Evolutionary conservation across 2,329 filamentous ascomycete species (phyloP), one percentile per base, ranked within the genome.

Genomic region (Stagonosporopsis vannaccii): DNA sequence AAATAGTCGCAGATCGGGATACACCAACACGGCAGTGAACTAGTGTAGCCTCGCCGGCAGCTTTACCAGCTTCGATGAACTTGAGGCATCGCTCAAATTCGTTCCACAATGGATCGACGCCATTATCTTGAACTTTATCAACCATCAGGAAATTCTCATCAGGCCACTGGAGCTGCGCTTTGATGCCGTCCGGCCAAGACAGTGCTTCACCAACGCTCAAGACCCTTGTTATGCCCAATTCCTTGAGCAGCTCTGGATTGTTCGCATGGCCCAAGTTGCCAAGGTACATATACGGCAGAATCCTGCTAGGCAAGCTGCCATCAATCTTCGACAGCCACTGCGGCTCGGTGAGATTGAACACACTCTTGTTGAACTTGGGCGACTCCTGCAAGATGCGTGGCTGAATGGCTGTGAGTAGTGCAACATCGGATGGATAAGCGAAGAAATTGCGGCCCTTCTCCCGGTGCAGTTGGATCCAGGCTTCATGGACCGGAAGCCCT

Each of bases 11-110:
- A 60, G 92, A 97, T 47, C 95, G 87, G 46, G 93, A 97, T 51
- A 99, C 95, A 43, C 95, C 95, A 7, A 99, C 95, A 17, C 95
- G 89, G 74, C 95, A 99, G 75, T 99, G 95, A 15, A 99, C 95
- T 53, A 99, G 83, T 0, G 95, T 98, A 22, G 94, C 92, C 4
- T 86, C 91, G 26, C 90, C 89, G 39, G 90, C 89, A 33, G 79
- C 79, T 71, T 89, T 90, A 32, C 94, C 93, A 65, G 87, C 87
- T 65, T 92, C 95, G 74, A 99, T 97, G 69, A 98, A 99, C 25
- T 90, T 87, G 41, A 99, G 81, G 71, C 94, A 98, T 35, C 89
- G 84, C 65, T 87, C 85, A 76, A 98, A 96, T 64, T 97, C 90
- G 30, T 90, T 85, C 28, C 88, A 96, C 67, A 99, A 79, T 4